Evolutionary conservation across 371 early-diverging fungal genomes (phyloP).

Genomic region (Actinomucor elegans): DNA sequence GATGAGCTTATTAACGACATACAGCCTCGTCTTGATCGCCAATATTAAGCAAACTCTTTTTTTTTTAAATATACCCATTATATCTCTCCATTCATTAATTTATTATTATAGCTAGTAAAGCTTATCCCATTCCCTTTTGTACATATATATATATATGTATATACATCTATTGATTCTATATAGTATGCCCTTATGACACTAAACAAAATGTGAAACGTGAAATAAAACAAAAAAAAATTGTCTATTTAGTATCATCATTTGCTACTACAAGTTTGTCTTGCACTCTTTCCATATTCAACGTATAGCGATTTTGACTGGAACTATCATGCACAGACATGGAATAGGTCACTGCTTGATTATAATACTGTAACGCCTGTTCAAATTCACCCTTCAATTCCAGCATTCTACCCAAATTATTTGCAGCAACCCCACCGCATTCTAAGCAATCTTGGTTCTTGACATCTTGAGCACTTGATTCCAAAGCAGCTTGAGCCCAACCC

Average conservation of each 20-base stretch:
- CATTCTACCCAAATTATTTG: conserved; percentile 48
- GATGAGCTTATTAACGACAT: not conserved
- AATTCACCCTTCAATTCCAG: conserved; percentile 43
- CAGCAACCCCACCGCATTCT: conserved; percentile 52
- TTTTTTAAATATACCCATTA: not conserved
- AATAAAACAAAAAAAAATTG: too few species aligned
- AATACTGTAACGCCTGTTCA: conserved; percentile 40
- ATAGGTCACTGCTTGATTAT: conserved; percentile 39
- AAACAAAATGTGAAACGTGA: too few species aligned
- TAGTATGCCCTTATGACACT: too few species aligned
- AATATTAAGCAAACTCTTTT: not conserved
- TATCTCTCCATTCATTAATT: not conserved
- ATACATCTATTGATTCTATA: too few species aligned
- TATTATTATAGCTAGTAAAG: not conserved
- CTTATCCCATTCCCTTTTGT: too few species aligned
- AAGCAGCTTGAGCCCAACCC: conserved; percentile 56
- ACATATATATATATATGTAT: too few species aligned
- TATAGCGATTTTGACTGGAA: conserved; percentile 24
- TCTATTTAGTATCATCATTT: too few species aligned
- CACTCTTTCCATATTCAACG: conserved; percentile 29
- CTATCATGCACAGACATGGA: conserved; percentile 32
- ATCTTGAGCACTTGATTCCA: conserved; percentile 29
- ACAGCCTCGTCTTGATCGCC: not conserved
- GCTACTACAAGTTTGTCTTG: too few species aligned
- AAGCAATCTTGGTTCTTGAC: conserved; percentile 37